phyloP scores from a whole-genome alignment of 2,329 filamentous ascomycete genomes.

The Epichloe sibirici region DNA sequence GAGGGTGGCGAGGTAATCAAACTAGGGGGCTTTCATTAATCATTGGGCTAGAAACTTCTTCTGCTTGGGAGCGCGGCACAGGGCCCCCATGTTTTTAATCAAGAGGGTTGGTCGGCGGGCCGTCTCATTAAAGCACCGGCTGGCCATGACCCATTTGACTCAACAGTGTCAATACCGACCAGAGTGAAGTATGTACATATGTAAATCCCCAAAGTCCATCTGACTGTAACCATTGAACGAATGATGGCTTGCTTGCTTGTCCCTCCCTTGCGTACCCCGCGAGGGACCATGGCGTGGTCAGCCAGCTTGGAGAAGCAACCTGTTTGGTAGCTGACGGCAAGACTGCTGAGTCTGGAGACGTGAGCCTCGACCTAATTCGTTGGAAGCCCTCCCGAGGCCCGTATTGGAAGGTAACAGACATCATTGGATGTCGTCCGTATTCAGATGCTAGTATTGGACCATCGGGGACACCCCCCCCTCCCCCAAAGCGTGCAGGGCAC shows the following conservation, averaged over 20 bases:
- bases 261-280: too few relatives aligned
- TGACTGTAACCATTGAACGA: background rate
- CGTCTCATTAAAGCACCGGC: conserved; percentile 5
- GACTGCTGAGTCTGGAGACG: too few relatives aligned
- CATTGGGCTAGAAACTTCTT: background rate
- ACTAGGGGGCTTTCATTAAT: background rate
- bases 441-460: too few relatives aligned
- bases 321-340: too few relatives aligned
- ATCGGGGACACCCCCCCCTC: background rate
- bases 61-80: too few relatives aligned
- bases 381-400: background rate
- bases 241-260: too few relatives aligned
- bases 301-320: background rate
- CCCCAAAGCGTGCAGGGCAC: too few relatives aligned
- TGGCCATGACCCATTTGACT: background rate
- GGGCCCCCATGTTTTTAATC: too few relatives aligned
- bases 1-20: background rate
- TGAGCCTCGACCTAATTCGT: background rate
- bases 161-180: too few relatives aligned
- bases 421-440: too few relatives aligned
- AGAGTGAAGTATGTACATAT: too few relatives aligned
- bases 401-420: background rate
- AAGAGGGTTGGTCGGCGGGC: background rate
- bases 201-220: background rate
- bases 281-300: background rate